Percentiles rank a stretch among this genome's conserved stretches.
Conservation (phyloP, 768 basidiomycete species). For the Termitomyces sp. region DNA sequence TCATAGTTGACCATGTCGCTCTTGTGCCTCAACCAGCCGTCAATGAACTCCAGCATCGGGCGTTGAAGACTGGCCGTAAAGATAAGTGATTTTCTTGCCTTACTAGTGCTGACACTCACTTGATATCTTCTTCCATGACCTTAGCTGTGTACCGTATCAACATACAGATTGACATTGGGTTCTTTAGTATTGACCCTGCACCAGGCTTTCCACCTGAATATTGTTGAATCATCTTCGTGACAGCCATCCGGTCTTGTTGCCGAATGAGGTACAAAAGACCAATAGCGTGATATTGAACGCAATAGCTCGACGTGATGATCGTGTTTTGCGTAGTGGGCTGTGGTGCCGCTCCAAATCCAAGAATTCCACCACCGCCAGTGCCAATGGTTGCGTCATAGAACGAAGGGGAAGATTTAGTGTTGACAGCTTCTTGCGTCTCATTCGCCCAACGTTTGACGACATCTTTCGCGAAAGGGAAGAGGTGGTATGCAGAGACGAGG, state of each 20-base stretch:
- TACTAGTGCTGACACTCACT: constrained; percentile 51
- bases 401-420: constrained; percentile 71
- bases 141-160: constrained; percentile 97
- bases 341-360: constrained; percentile 65
- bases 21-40: constrained; percentile 95
- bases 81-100: neutral
- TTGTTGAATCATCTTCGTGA: constrained; percentile 99
- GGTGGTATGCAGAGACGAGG: constrained; percentile 94
- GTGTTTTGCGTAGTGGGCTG: constrained; percentile 62
- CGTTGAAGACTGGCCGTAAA: constrained; percentile 62
- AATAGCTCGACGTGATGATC: constrained; percentile 83
- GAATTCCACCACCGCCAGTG: constrained; percentile 44
- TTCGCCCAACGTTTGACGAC: constrained; percentile 99
- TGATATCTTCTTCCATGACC: constrained; percentile 97
- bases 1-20: constrained; percentile 99
- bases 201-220: constrained; percentile 86
- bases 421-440: constrained; percentile 95
- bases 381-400: constrained; percentile 51
- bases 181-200: constrained; percentile 80
- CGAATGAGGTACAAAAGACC: constrained; percentile 92
- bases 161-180: constrained; percentile 98
- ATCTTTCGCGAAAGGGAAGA: constrained; percentile 89
- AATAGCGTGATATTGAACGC: constrained; percentile 95
- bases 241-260: constrained; percentile 97
- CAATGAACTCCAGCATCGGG: constrained; percentile 90